Evolutionary conservation across 129 eudicot species (phyloP), one percentile per base, ranked within the genome.

Genomic region (Chrysanthemum seticuspe): DNA sequence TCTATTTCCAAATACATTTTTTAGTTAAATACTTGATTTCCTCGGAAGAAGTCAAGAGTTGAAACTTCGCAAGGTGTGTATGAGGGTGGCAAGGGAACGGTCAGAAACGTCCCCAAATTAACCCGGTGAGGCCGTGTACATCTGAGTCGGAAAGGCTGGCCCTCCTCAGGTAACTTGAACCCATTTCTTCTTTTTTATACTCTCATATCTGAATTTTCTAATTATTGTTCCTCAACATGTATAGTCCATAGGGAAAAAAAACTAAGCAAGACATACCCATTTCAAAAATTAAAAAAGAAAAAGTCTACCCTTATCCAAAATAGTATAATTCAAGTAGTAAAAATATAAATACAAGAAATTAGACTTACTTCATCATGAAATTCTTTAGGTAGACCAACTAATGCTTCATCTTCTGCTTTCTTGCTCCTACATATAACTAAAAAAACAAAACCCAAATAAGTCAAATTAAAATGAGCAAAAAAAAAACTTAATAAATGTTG

Each of bases 331-430:
- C 10, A 40, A 40, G 47, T 40, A 40, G 29, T 48, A 66, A 25
- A 19, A 52, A 2, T 3, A 3, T 2, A 3, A 31, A 31, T 29
- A 2, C 2, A 74, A 51, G 19, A 11, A 71, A 40, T 23, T 65
- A 25, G 68, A 71, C 89, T 68, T 83, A 90, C 98, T 72, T 94
- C 98, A 73, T 94, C 97, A 66, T 90, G 90, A 71, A 63, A 94
- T 44, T 94, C 87, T 73, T 83, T 76, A 13, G 96, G 91, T 16
- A 93, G 88, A 21, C 90, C 96, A n/a, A 76, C 62, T 53, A 91
- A 65, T 79, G 83, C 92, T 74, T 80, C 86, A 57, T 94, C 93
- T 74, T 83, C 91, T 27, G 83, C 70, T 81, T 80, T 83, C 78
- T 94, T 90, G 87, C 87, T 59, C 78, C 89, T 80, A 57, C 83